Evolutionary conservation across 108 stramenopile genomes (phyloP), one percentile per base, ranked within the genome.

Genomic region (Nitzschia sp.): DNA sequence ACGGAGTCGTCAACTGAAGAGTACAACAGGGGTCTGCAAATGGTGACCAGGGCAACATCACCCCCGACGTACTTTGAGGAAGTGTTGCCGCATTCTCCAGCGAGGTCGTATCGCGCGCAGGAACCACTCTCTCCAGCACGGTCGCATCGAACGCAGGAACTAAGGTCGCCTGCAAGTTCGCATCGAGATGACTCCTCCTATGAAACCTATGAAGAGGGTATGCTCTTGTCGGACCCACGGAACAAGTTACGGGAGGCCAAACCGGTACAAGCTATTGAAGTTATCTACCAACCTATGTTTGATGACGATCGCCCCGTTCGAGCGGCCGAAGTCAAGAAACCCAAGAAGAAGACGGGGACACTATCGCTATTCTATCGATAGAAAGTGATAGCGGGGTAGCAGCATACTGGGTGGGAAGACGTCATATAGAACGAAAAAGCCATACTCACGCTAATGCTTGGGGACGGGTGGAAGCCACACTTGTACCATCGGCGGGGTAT

Each of bases 231-330:
- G 1, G 61, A 62, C 26, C 61, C 61, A 1, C 17, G 61, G 11
- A 45, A 19, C 24, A 25, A 32, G 6, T 9, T n/a, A 46, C 61
- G 23, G 8, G 8, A 42, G n/a, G 49, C 42, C 24, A 62, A 62
- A 27, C 21, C 61, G 6, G 13, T 26, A 13, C 61, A 62, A 46
- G 36, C 61, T 24, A 62, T 62, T 62, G 61, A 62, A 62, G 61
- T 62, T 6, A 46, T 62, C 25, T 62, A 62, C 26, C 42, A 62
- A 23, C 61, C 61, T 5, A 8, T 62, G 26, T 62, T 42, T 46
- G 5, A 8, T 51, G 49, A 51, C 19, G 49, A 13, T 13, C 38
- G 38, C 13, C 13, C 38, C 13, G 6, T 6, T 42, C 13, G 38
- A 13, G 13, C 38, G 6, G 9, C 38, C 13, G 38, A 6, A 42